Base-by-base conservation (phyloP, 78 protist species). In the Dictyostelium firmibasis region DNA sequence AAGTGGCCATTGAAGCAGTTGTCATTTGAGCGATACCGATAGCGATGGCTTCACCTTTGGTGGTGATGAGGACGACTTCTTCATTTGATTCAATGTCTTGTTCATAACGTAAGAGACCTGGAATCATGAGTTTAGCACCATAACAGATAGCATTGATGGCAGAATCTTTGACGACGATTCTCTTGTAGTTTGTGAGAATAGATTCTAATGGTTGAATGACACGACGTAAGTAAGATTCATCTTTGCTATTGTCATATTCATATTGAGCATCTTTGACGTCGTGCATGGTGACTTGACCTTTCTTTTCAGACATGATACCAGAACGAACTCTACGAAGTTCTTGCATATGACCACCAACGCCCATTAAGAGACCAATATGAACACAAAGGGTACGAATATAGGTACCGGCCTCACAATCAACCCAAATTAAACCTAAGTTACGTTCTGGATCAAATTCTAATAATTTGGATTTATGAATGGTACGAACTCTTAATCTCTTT, bases 11-110 rank as follows among this genome's bases (percentile, higher is more conserved):
- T 64, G 81, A 96, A 5, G 98, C 93, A 3, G 99, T 96, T 25
- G 99, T 97, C 99, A 99, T 99, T 91, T 95, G 97, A n/a, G 99
- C 99, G 60, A 98, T 98, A 78, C 98, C 99, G 16, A 99, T 81
- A 35, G 99, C 99, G 60, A 99, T 96, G 47, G 99, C 99, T 96
- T 99, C 99, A 50, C 99, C 99, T 98, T 99, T 99, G 76, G 99
- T 99, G 47, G 99, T 98, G 96, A 99, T 98, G 85, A 99, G 38
- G 18, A 99, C 99, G 27, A 98, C 92, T 86, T 98, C 99, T 81
- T 99, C 99, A 83, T 69, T 35, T 33, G 83, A 85, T 83, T 97
- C 99, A 75, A 99, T 97, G 94, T 97, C 99, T 41, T 44, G 75
- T 78, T 98, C 99, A 89, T 96, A 99, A 50, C 99, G 97, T 38